Conservation (phyloP, 2,329 filamentous ascomycete species). For the Colletotrichum graminicola region DNA sequence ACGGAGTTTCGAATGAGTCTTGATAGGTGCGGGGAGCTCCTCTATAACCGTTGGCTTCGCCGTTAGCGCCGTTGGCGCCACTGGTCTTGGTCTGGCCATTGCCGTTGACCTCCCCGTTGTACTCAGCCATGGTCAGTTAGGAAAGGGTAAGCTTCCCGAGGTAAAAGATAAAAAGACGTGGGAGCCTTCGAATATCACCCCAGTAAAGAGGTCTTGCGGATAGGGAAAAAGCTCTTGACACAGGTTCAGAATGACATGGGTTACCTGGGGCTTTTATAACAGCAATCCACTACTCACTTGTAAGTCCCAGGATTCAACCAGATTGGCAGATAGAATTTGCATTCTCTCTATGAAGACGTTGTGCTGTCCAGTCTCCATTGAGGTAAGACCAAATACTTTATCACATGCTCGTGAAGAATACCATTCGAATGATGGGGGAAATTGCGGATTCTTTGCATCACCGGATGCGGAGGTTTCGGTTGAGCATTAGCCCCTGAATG, state of each 20-base stretch:
- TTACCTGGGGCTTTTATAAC: not conserved
- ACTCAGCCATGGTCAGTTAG: not conserved
- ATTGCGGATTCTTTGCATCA: not conserved
- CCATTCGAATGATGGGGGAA: not conserved
- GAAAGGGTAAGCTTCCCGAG: not conserved
- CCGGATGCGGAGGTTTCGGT: slow-evolving; percentile 9
- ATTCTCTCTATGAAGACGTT: not conserved
- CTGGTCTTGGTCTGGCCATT: not conserved
- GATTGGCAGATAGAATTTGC: not conserved
- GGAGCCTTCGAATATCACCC: not conserved
- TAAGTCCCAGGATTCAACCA: not conserved
- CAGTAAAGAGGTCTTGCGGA: not conserved
- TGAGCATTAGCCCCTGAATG: not conserved
- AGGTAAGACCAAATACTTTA: not conserved
- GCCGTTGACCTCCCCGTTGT: slow-evolving; percentile 15
- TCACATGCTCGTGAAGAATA: slow-evolving; percentile 4
- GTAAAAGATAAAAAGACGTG: not conserved
- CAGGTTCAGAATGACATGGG: not conserved
- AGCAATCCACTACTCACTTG: no score
- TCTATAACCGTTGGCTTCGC: not conserved
- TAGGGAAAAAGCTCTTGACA: not conserved
- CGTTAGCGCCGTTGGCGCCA: slow-evolving; percentile 22
- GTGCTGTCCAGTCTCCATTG: not conserved
- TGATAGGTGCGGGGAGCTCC: not conserved
- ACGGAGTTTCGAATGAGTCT: not conserved